These are phyloP conservation scores for Dictyostelium purpureum DNA, from an alignment of 78 protist genomes.

Conservation along the genomic window DNA sequence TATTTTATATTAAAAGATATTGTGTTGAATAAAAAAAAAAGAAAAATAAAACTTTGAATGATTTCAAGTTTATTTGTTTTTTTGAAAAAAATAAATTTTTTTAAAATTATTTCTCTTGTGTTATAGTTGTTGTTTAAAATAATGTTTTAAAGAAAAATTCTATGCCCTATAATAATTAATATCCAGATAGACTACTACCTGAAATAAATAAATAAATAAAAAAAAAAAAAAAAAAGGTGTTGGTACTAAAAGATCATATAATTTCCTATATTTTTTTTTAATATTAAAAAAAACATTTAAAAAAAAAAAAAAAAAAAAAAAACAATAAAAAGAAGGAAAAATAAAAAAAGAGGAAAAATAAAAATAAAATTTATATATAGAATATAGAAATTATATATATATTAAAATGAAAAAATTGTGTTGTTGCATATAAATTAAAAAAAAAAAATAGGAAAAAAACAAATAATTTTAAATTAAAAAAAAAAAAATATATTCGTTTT, in stretches of 20 bases:
- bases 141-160: constrained; percentile 24
- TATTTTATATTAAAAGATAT: not conserved
- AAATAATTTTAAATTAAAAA: too few relatives aligned
- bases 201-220: not conserved
- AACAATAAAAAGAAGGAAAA: not conserved
- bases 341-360: not conserved
- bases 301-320: not conserved
- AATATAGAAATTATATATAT: too few relatives aligned
- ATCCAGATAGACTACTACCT: not conserved
- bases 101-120: not conserved
- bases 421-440: too few relatives aligned
- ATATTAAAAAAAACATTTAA: not conserved
- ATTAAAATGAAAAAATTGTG: too few relatives aligned
- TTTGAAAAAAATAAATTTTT: not conserved
- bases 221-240: not conserved
- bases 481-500: too few relatives aligned
- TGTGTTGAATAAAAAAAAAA: not conserved
- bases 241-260: not conserved
- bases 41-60: not conserved
- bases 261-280: not conserved
- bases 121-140: not conserved
- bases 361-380: too few relatives aligned
- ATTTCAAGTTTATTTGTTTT: not conserved
- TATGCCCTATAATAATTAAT: constrained; percentile 26
- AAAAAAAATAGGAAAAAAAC: too few relatives aligned